Percentiles rank a stretch among this genome's conserved stretches.
phyloP scores from a whole-genome alignment of 306 rosid species.

The Potentilla sterilis region DNA sequence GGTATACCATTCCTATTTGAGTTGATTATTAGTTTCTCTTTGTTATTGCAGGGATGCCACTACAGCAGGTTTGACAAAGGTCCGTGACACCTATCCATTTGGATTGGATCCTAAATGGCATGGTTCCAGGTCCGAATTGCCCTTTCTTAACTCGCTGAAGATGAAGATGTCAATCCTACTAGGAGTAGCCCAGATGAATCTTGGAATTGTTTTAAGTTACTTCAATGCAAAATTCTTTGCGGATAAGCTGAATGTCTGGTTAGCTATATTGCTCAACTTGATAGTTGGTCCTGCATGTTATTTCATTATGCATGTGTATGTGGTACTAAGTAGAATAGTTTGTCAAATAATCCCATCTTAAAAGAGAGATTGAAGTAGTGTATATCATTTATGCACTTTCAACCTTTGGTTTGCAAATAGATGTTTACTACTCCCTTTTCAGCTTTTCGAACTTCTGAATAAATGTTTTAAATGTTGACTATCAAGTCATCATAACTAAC shows the following conservation, averaged over 20 bases:
- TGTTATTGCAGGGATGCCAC: conserved; percentile 54
- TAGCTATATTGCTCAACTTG: conserved; percentile 15
- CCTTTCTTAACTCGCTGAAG: conserved; percentile 42
- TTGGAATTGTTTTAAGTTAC: conserved; percentile 37
- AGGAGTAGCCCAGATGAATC: conserved; percentile 46
- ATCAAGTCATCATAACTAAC: background rate
- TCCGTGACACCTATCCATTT: conserved; percentile 36
- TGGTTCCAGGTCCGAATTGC: conserved; percentile 38
- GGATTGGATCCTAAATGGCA: conserved; percentile 44
- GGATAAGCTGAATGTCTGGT: conserved; percentile 62
- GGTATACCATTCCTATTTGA: conserved; percentile 5
- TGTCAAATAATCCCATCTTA: background rate
- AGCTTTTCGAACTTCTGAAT: background rate
- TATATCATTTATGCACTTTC: background rate
- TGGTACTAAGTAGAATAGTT: background rate
- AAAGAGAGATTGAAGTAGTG: background rate
- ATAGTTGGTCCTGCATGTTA: conserved; percentile 10
- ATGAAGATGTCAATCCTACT: conserved; percentile 46
- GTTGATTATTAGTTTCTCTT: conserved; percentile 3
- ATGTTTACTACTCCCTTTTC: background rate
- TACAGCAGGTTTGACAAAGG: conserved; percentile 38
- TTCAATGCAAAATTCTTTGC: conserved; percentile 46
- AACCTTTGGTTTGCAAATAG: background rate
- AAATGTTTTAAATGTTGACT: background rate
- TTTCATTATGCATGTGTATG: background rate